phyloP scores from a whole-genome alignment of 495 filamentous ascomycete species.

The Penicillium riverlandense region DNA sequence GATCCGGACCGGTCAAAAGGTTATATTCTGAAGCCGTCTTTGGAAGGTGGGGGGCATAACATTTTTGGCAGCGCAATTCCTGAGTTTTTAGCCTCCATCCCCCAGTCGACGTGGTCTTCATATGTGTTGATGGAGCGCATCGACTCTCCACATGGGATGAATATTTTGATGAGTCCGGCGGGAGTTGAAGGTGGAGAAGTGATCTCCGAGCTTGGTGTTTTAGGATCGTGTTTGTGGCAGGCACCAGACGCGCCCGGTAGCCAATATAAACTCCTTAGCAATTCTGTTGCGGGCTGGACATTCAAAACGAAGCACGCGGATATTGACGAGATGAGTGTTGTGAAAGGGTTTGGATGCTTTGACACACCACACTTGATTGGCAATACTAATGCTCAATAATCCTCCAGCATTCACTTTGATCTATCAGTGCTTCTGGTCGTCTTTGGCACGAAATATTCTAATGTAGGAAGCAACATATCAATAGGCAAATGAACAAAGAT shows the following conservation, averaged over 20 bases:
- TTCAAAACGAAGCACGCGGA: constrained; percentile 74
- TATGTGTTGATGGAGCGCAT: constrained; percentile 89
- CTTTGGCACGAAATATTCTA: too few relatives aligned
- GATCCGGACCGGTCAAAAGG: constrained; percentile 46
- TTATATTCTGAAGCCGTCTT: constrained; percentile 82
- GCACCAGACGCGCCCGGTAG: constrained; percentile 7
- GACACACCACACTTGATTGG: constrained; percentile 64
- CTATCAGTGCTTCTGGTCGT: too few relatives aligned
- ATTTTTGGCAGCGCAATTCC: constrained; percentile 70
- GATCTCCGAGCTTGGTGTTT: constrained; percentile 77
- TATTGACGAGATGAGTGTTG: constrained; percentile 81
- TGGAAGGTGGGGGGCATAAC: constrained; percentile 87
- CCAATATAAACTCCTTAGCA: constrained; percentile 47
- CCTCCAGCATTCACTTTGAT: too few relatives aligned
- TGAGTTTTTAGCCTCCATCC: constrained; percentile 48
- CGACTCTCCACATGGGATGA: constrained; percentile 58
- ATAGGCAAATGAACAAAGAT: too few relatives aligned
- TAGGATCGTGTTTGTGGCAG: constrained; percentile 73
- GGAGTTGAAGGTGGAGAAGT: constrained; percentile 63
- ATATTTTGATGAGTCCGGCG: constrained; percentile 64
- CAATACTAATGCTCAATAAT: neutral
- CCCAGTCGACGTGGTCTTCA: constrained; percentile 56
- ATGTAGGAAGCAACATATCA: too few relatives aligned
- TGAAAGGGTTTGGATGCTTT: constrained; percentile 81
- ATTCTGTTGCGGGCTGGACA: constrained; percentile 67